Conservation (phyloP, 768 basidiomycete genomes). For the Pulveroboletus sp. region DNA sequence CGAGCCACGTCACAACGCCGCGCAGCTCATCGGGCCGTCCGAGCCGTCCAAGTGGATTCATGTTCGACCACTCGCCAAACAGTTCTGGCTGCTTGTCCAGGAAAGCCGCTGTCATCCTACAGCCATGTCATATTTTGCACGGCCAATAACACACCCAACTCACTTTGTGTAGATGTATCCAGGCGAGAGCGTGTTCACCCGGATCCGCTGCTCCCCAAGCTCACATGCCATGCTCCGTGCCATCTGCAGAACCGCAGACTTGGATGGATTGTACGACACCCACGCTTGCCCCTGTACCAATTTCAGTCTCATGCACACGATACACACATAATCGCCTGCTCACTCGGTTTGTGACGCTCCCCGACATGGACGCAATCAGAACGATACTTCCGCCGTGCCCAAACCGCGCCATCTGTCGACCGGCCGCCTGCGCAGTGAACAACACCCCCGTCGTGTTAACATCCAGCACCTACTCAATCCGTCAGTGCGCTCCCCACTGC, state of each 20-base stretch:
- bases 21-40: conserved; percentile 72
- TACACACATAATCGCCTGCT: conserved; percentile 1
- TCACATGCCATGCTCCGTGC: conserved; percentile 81
- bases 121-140: neutral
- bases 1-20: conserved; percentile 69
- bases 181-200: conserved; percentile 75
- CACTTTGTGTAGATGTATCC: conserved; percentile 75
- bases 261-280: conserved; percentile 76
- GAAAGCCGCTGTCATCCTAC: conserved; percentile 73
- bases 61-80: conserved; percentile 60
- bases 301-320: neutral
- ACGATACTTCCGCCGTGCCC: conserved; percentile 53
- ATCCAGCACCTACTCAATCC: conserved; percentile 50
- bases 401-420: conserved; percentile 52
- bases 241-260: conserved; percentile 79
- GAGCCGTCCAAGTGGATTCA: conserved; percentile 70
- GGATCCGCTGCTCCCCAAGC: conserved; percentile 60
- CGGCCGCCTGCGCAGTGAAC: conserved; percentile 61
- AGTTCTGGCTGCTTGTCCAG: conserved; percentile 64
- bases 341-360: conserved; percentile 71
- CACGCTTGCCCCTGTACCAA: conserved; percentile 61
- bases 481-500: neutral
- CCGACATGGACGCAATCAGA: conserved; percentile 61
- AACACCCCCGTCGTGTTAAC: conserved; percentile 64
- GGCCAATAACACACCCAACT: conserved; percentile 25